phyloP scores from a whole-genome alignment of 768 basidiomycete species.

The Kwoniella europaea region DNA sequence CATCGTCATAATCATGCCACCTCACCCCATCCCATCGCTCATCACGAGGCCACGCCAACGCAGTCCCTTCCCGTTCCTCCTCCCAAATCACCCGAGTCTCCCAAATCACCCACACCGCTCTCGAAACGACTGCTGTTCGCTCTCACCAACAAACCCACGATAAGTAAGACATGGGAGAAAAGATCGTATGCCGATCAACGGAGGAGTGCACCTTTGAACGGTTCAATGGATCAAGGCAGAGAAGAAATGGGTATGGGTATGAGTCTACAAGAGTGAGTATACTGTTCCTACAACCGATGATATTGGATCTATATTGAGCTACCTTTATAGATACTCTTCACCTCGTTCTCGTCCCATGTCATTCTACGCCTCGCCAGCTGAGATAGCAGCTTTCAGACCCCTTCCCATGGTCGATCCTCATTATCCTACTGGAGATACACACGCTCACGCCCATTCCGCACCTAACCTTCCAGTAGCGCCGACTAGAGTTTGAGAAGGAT shows the following conservation, averaged over 20 bases:
- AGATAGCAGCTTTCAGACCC: conserved; percentile 30
- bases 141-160: conserved; percentile 17
- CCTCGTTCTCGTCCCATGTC: conserved; percentile 28
- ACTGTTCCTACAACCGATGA: not conserved
- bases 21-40: not conserved
- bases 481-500: not conserved
- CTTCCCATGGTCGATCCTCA: conserved; percentile 15
- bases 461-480: conserved; percentile 11
- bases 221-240: not conserved
- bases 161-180: conserved; percentile 38
- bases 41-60: not conserved
- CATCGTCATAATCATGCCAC: not conserved
- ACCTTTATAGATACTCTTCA: not conserved
- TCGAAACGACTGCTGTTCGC: conserved; percentile 22
- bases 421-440: not conserved
- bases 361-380: conserved; percentile 34
- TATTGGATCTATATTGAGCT: not conserved
- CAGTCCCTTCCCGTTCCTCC: not conserved
- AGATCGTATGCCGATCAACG: conserved; percentile 20
- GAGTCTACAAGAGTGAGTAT: conserved; percentile 3
- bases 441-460: conserved; percentile 11
- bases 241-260: not conserved
- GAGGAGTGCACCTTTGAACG: conserved; percentile 11
- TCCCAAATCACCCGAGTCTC: conserved; percentile 13
- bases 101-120: conserved; percentile 14